Evolutionary conservation across 2,329 filamentous ascomycete genomes (phyloP).

Genomic region (Xylariaceae sp.): DNA sequence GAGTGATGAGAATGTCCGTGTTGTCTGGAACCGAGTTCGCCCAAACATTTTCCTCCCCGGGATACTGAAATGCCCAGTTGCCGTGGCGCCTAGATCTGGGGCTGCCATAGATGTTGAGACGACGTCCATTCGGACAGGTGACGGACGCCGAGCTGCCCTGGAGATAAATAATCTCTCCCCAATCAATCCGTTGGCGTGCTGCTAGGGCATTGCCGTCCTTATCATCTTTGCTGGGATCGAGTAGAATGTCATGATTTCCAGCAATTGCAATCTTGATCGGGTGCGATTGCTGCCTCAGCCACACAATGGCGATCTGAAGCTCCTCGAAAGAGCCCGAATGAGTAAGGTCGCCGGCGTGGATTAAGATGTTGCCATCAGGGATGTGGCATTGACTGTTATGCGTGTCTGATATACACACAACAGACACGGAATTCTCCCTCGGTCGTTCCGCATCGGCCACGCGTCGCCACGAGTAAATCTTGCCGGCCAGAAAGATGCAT

Average conservation of each 20-base stretch:
- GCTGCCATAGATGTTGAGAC: slow-evolving; percentile 27
- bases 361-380: slow-evolving; percentile 44
- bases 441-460: slow-evolving; percentile 12
- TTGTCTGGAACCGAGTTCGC: slow-evolving; percentile 19
- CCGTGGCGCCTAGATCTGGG: not conserved
- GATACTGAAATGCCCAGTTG: slow-evolving; percentile 43
- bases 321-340: slow-evolving; percentile 41
- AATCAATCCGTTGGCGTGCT: slow-evolving; percentile 27
- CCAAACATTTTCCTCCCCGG: slow-evolving; percentile 27
- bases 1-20: slow-evolving; percentile 39
- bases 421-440: slow-evolving; percentile 14
- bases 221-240: slow-evolving; percentile 29
- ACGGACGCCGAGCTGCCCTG: slow-evolving; percentile 29
- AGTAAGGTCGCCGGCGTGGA: slow-evolving; percentile 37
- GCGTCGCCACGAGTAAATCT: slow-evolving; percentile 19
- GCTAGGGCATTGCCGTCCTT: slow-evolving; percentile 14
- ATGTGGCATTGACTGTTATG: slow-evolving; percentile 38
- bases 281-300: slow-evolving; percentile 40
- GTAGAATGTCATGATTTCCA: slow-evolving; percentile 43
- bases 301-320: slow-evolving; percentile 38
- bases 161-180: slow-evolving; percentile 36
- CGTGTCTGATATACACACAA: slow-evolving; percentile 40
- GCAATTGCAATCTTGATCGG: slow-evolving; percentile 43
- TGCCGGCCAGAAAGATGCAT: slow-evolving; percentile 13
- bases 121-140: slow-evolving; percentile 29